phyloP scores from a whole-genome alignment of 2,329 filamentous ascomycete species.

The Onygenales sp. region DNA sequence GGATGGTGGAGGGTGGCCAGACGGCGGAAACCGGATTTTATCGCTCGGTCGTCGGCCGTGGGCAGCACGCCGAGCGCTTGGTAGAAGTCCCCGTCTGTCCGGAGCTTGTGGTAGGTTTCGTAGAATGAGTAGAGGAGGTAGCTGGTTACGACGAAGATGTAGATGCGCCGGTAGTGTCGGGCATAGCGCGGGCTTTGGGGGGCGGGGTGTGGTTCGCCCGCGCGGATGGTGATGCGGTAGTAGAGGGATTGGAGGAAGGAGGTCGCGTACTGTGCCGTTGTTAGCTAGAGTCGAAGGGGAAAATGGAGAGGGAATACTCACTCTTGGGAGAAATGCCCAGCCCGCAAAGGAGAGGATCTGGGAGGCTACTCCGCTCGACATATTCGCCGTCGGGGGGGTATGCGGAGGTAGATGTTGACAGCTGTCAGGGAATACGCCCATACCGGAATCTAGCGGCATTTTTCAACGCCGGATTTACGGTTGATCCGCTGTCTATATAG shows the following conservation, averaged over 20 bases:
- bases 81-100: slow-evolving; percentile 66
- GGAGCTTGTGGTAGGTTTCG: slow-evolving; percentile 77
- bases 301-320: slow-evolving; percentile 25
- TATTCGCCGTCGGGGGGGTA: slow-evolving; percentile 5
- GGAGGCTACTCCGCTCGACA: slow-evolving; percentile 27
- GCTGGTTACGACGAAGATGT: slow-evolving; percentile 68
- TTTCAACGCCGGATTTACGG: no score
- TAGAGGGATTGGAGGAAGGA: slow-evolving; percentile 69
- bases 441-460: no score
- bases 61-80: slow-evolving; percentile 61
- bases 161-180: slow-evolving; percentile 70
- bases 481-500: no score
- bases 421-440: neutral
- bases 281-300: neutral
- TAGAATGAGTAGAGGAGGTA: slow-evolving; percentile 91
- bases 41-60: slow-evolving; percentile 59
- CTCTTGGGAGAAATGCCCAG: slow-evolving; percentile 54
- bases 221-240: slow-evolving; percentile 82
- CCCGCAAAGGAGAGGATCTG: slow-evolving; percentile 47
- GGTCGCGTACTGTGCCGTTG: slow-evolving; percentile 56
- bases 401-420: neutral
- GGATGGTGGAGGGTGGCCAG: slow-evolving; percentile 65
- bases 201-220: slow-evolving; percentile 66
- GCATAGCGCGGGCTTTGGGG: slow-evolving; percentile 60
- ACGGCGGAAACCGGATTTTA: slow-evolving; percentile 78